Evolutionary conservation across 805 yeast species (phyloP), one percentile per base, ranked within the genome.

Genomic region (Schwanniomyces vanrijiae): DNA sequence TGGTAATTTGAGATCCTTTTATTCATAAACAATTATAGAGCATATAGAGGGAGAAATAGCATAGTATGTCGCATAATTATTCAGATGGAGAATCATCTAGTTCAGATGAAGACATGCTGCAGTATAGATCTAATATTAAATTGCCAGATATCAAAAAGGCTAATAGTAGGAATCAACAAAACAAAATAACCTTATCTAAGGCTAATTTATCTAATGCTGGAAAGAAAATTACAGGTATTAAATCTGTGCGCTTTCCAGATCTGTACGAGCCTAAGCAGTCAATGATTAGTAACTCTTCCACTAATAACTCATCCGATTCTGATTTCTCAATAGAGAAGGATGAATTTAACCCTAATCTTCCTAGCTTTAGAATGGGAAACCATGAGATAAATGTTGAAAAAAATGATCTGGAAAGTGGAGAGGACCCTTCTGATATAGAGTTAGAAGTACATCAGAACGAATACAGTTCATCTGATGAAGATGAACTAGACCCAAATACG

Each of bases 231-330:
- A 53, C 51, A 13, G 29, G 46, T 16, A 46, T 41, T 14, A 60
- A 62, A 46, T 48, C 60, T 13, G 69, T 61, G 9, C 55, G 69
- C 19, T 64, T 64, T 41, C 72, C 71, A 2, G 68, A 65, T 40
- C 52, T 49, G 45, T 51, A 53, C 28, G 40, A 55, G 9, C 59
- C 61, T 6, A 51, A 67, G 7, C 63, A 66, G 41, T 53, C 70
- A 14, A 58, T 62, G 26, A 51, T 65, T 33, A 61, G 64, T 45
- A 61, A 45, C 22, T 56, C 65, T 3, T 51, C 61, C 20, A 56
- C 59, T 25, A 55, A 56, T 24, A 46, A 51, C 22, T 50, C 57
- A 5, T 52, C 61, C 10, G 60, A 55, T 10, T 52, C 59, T 21
- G 66, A 60, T 22, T 44, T 37, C 31, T 37, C 31, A 22, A 31